Evolutionary conservation across 495 filamentous ascomycete species (phyloP).

Genomic region (Acidiella bohemica): DNA sequence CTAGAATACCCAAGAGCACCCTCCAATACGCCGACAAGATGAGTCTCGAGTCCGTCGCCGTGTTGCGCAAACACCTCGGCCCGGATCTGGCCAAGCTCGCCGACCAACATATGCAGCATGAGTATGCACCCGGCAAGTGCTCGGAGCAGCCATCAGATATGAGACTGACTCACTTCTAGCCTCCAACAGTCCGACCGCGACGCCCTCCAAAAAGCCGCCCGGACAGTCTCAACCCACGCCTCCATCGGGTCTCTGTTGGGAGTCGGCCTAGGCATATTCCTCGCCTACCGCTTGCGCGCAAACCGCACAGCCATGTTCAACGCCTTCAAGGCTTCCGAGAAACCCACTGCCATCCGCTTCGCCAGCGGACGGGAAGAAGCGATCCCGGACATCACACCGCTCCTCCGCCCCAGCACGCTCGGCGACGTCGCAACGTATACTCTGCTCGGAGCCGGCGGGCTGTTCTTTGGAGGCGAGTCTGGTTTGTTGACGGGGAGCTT

Average conservation of each 20-base stretch:
- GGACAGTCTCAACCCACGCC: constrained; percentile 38
- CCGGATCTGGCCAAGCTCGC: constrained; percentile 45
- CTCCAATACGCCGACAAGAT: constrained; percentile 21
- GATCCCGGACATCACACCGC: constrained; percentile 45
- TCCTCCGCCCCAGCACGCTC: constrained; percentile 41
- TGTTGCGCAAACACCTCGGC: constrained; percentile 40
- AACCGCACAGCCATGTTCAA: constrained; percentile 43
- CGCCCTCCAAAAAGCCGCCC: constrained; percentile 39
- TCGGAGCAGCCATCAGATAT: not conserved
- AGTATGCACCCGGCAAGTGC: constrained; percentile 18
- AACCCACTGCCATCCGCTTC: constrained; percentile 49
- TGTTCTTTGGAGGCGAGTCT: constrained; percentile 51
- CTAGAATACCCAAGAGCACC: not conserved
- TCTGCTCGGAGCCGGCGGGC: constrained; percentile 46
- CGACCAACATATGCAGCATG: constrained; percentile 49
- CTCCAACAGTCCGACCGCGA: constrained; percentile 46
- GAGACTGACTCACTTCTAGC: constrained; percentile 22
- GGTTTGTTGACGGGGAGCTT: constrained; percentile 44
- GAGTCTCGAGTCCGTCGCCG: constrained; percentile 40
- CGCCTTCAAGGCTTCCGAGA: constrained; percentile 43
- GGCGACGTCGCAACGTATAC: constrained; percentile 51
- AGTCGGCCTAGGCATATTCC: constrained; percentile 43
- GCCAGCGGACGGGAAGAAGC: constrained; percentile 45
- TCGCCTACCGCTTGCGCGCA: constrained; percentile 43
- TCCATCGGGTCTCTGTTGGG: constrained; percentile 47